Conservation (phyloP, 2,329 filamentous ascomycete genomes). For the Rhynchosporium secalis region DNA sequence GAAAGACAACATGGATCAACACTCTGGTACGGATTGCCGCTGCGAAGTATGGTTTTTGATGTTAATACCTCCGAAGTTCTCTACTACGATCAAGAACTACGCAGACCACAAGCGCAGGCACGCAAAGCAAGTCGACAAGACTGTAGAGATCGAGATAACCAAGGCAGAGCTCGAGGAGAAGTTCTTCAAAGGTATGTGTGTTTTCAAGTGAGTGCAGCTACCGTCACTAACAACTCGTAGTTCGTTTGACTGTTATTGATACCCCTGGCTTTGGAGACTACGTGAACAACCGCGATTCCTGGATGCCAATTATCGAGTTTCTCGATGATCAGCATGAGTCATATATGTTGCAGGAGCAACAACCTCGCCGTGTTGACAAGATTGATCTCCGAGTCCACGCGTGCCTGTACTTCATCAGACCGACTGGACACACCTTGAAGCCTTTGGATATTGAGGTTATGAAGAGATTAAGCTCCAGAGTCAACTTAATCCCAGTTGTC, state of each 20-base stretch:
- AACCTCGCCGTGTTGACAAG: slow-evolving; percentile 96
- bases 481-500: slow-evolving; percentile 97
- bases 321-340: slow-evolving; percentile 99
- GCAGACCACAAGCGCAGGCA: slow-evolving; percentile 99
- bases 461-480: slow-evolving; percentile 97
- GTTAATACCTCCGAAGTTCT: slow-evolving; percentile 57
- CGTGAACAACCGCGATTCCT: slow-evolving; percentile 99
- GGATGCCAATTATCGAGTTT: slow-evolving; percentile 99
- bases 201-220: not conserved
- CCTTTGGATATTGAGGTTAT: slow-evolving; percentile 99
- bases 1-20: slow-evolving; percentile 99
- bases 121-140: slow-evolving; percentile 99
- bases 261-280: slow-evolving; percentile 99
- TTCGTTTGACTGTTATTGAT: slow-evolving; percentile 97
- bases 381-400: slow-evolving; percentile 98
- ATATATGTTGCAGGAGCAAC: slow-evolving; percentile 99
- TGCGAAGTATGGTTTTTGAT: not conserved
- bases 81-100: slow-evolving; percentile 99
- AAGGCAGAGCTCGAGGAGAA: slow-evolving; percentile 99
- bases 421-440: slow-evolving; percentile 97
- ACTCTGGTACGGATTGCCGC: slow-evolving; percentile 57
- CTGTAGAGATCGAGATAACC: slow-evolving; percentile 99
- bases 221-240: slow-evolving; percentile 49
- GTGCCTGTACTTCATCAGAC: slow-evolving; percentile 98
- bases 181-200: slow-evolving; percentile 92